phyloP scores from a whole-genome alignment of 2,329 filamentous ascomycete species.

The Talaromyces sp. region DNA sequence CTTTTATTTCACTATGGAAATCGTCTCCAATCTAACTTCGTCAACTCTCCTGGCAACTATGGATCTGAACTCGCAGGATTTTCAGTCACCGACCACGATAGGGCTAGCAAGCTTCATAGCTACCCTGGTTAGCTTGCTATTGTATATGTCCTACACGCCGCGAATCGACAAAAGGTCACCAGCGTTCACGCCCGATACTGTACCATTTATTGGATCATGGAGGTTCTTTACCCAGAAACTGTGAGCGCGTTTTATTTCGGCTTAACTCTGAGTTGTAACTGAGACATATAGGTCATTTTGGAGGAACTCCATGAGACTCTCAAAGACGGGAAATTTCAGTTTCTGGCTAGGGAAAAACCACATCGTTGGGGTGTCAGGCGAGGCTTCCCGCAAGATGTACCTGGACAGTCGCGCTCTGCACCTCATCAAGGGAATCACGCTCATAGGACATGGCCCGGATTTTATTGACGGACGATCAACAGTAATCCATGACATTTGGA shows the following conservation, averaged over 20 bases:
- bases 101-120: not conserved
- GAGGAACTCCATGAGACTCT: not conserved
- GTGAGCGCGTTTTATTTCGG: not conserved
- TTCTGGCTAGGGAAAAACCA: constrained; percentile 8
- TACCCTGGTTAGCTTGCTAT: not conserved
- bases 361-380: constrained; percentile 2
- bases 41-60: not conserved
- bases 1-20: not conserved
- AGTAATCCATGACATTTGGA: not conserved
- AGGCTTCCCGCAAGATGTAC: constrained; percentile 4
- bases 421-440: not conserved
- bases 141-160: constrained; percentile 1
- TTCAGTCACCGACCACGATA: not conserved
- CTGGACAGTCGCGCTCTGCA: not conserved
- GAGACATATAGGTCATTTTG: not conserved
- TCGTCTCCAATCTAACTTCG: not conserved
- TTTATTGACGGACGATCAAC: not conserved
- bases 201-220: constrained; percentile 1
- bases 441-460: constrained; percentile 1
- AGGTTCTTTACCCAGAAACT: constrained; percentile 3
- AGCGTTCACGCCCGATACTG: constrained; percentile 1
- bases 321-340: constrained; percentile 5
- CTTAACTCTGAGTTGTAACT: not conserved
- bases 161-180: not conserved
- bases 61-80: not conserved